These are phyloP conservation scores for Fusarium sp. DNA, from an alignment of 2,329 filamentous ascomycete genomes.

Conservation along the genomic window DNA sequence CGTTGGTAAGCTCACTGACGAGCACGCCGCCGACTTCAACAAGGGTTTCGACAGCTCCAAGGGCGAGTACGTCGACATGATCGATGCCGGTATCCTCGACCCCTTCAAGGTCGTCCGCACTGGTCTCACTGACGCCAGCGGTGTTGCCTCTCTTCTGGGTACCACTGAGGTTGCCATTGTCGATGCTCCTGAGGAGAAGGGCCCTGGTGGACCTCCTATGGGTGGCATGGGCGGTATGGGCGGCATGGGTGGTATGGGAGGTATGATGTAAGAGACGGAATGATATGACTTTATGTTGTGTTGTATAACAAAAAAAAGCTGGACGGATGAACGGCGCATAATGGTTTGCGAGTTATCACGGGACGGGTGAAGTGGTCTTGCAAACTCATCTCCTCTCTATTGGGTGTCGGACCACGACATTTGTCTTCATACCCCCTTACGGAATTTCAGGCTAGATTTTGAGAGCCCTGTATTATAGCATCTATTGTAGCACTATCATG, in stretches of 20 bases:
- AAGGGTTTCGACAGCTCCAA: conserved; percentile 96
- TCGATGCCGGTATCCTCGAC: conserved; percentile 94
- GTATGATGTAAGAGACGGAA: conserved; percentile 67
- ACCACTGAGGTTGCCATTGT: conserved; percentile 99
- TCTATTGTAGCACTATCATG: conserved; percentile 50
- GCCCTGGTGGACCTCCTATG: conserved; percentile 69
- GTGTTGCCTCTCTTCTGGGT: conserved; percentile 95
- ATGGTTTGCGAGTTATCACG: conserved; percentile 64
- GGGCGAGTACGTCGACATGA: conserved; percentile 99
- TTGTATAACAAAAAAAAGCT: conserved; percentile 49
- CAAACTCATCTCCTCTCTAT: conserved; percentile 56
- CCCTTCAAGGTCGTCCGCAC: conserved; percentile 99
- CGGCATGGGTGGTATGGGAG: conserved; percentile 67
- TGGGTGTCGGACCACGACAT: conserved; percentile 42
- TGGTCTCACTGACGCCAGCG: conserved; percentile 91
- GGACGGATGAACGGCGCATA: conserved; percentile 56
- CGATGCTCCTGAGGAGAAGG: conserved; percentile 95
- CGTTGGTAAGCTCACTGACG: conserved; percentile 97
- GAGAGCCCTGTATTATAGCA: conserved; percentile 54
- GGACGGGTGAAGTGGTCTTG: conserved; percentile 50
- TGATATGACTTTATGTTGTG: conserved; percentile 41
- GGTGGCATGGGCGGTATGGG: conserved; percentile 76
- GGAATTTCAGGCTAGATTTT: conserved; percentile 48
- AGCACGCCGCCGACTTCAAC: conserved; percentile 94
- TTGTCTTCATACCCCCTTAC: conserved; percentile 49